These are phyloP conservation scores for Lactifluus hygrophoroides DNA, from an alignment of 768 basidiomycete genomes.

Conservation along the genomic window DNA sequence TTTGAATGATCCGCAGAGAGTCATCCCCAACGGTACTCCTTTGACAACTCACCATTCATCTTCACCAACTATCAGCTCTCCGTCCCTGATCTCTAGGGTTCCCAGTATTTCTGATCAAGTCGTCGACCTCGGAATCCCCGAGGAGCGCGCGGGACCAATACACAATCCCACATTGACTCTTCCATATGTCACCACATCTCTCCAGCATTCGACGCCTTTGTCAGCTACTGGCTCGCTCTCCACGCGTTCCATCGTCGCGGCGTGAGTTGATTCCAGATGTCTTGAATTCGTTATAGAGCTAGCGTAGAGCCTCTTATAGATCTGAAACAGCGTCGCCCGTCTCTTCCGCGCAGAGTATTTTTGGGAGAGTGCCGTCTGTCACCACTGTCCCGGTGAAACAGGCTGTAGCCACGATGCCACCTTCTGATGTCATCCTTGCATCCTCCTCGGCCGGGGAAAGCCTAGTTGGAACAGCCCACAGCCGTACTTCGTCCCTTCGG, in stretches of 20 bases:
- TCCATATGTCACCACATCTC: neutral
- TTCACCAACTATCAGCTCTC: neutral
- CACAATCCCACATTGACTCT: neutral
- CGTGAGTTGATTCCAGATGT: neutral
- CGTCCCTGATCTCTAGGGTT: slow-evolving; percentile 3
- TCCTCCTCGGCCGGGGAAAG: neutral
- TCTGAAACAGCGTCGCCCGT: slow-evolving; percentile 10
- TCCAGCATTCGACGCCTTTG: neutral
- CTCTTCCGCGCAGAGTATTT: slow-evolving; percentile 15
- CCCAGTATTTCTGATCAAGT: neutral
- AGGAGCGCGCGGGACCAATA: neutral
- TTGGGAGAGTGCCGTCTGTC: neutral
- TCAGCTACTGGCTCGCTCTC: neutral
- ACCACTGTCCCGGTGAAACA: neutral
- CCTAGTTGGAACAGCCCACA: neutral
- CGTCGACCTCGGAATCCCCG: neutral
- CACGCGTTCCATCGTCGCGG: slow-evolving; percentile 8
- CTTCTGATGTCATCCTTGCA: neutral
- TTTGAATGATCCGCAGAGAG: neutral
- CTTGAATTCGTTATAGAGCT: neutral
- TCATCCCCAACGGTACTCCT: neutral
- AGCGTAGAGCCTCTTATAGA: slow-evolving; percentile 8
- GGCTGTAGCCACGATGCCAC: neutral
- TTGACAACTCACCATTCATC: neutral
- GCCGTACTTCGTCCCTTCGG: neutral